Evolutionary conservation across 495 filamentous ascomycete species (phyloP).

Genomic region (Penicillium nucicola): DNA sequence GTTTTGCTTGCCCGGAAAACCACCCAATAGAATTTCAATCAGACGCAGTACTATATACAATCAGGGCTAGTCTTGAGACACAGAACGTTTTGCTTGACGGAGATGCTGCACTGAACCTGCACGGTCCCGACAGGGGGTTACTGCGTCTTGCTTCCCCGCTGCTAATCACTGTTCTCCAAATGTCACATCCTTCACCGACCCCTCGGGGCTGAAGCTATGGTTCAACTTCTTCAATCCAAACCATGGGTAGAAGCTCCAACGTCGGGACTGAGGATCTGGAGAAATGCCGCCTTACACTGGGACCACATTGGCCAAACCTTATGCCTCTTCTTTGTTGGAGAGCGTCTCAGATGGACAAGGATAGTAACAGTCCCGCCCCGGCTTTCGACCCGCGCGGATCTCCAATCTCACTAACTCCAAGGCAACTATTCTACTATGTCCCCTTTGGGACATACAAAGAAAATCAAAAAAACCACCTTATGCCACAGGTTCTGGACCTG

Average conservation of each 20-base stretch:
- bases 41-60: neutral
- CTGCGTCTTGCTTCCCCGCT: neutral
- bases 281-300: neutral
- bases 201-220: neutral
- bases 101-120: neutral
- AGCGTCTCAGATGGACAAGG: too few species aligned
- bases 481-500: neutral
- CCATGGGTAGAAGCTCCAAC: neutral
- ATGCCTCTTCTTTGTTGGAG: neutral
- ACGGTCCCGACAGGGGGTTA: neutral
- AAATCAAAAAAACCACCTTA: too few species aligned
- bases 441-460: too few species aligned
- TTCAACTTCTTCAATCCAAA: neutral
- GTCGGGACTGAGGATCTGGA: constrained; percentile 3
- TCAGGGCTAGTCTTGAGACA: neutral
- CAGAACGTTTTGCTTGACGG: neutral
- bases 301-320: neutral
- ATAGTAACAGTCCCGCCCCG: too few species aligned
- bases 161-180: constrained; percentile 3
- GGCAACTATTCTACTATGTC: too few species aligned
- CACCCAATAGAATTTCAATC: neutral
- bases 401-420: too few species aligned
- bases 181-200: neutral
- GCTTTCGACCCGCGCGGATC: too few species aligned
- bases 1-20: constrained; percentile 6